Conservation (phyloP, 163 green algal genomes). For the Scenedesmus sp. region DNA sequence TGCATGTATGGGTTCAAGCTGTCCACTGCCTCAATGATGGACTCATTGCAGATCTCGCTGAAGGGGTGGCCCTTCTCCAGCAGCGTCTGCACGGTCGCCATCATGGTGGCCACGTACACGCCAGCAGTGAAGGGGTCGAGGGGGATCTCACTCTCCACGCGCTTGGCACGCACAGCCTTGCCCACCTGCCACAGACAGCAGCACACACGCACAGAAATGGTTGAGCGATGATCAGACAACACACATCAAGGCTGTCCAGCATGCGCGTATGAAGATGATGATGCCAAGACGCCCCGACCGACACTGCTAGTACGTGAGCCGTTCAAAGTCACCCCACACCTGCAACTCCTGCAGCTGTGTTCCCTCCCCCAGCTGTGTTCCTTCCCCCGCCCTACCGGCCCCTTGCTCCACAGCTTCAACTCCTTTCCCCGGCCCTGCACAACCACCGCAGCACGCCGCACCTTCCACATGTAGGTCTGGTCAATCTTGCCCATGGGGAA, state of each 20-base stretch:
- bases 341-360: no score
- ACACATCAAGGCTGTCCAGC: no score
- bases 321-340: no score
- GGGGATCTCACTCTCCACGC: slow-evolving; percentile 92
- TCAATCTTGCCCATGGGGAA: slow-evolving; percentile 99
- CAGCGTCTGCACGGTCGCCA: slow-evolving; percentile 90
- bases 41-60: slow-evolving; percentile 98
- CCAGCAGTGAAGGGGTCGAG: slow-evolving; percentile 99
- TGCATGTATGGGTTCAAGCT: slow-evolving; percentile 99
- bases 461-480: slow-evolving; percentile 98
- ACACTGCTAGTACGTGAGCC: no score
- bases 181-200: slow-evolving; percentile 61
- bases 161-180: slow-evolving; percentile 88
- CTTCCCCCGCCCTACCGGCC: no score
- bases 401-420: slow-evolving; percentile 76
- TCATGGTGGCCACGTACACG: slow-evolving; percentile 99
- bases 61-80: slow-evolving; percentile 69
- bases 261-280: no score
- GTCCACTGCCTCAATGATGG: slow-evolving; percentile 99
- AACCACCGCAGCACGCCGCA: slow-evolving; percentile 80
- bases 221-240: no score
- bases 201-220: no score
- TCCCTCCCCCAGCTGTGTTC: no score
- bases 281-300: no score
- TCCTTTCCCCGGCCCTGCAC: neutral